Percentiles rank a stretch among this genome's conserved stretches.
These are phyloP conservation scores for Penicillium paxilli DNA, from an alignment of 495 filamentous ascomycete species.

Conservation along the genomic window DNA sequence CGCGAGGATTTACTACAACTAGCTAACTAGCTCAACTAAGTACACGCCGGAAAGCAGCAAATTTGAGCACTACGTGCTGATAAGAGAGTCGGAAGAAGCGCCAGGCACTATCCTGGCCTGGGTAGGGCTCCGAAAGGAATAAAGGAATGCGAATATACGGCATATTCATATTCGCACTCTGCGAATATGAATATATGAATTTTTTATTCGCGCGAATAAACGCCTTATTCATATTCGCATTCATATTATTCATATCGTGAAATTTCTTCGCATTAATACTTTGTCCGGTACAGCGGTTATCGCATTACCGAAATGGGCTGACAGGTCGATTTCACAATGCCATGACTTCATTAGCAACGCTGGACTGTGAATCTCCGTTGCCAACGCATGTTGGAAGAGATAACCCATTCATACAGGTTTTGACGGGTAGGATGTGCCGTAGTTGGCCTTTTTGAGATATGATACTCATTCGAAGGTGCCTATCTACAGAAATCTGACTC, in stretches of 20 bases:
- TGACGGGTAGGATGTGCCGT: slow-evolving; percentile 1
- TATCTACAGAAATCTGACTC: slow-evolving; percentile 2
- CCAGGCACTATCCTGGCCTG: not conserved
- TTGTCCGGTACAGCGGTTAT: slow-evolving; percentile 12
- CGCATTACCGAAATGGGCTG: slow-evolving; percentile 10
- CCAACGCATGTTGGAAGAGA: not conserved
- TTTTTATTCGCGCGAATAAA: not conserved
- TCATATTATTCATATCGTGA: slow-evolving; percentile 14
- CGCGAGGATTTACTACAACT: not conserved
- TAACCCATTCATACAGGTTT: not conserved
- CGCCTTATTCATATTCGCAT: slow-evolving; percentile 10
- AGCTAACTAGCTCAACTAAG: not conserved
- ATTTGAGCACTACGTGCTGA: not conserved
- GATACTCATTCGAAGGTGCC: not conserved
- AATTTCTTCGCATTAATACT: slow-evolving; percentile 23
- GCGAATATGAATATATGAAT: not conserved
- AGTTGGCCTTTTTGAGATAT: not conserved
- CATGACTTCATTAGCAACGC: slow-evolving; percentile 8
- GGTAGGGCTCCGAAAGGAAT: slow-evolving; percentile 13
- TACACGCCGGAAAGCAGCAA: not conserved
- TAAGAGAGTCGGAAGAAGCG: not conserved
- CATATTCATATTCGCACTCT: not conserved
- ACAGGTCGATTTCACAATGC: slow-evolving; percentile 7
- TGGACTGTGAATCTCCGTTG: not conserved
- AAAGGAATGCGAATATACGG: slow-evolving; percentile 16